Conservation (phyloP, 225 moss, liverwort and hornwort genomes). For the Straminergon stramineum region DNA sequence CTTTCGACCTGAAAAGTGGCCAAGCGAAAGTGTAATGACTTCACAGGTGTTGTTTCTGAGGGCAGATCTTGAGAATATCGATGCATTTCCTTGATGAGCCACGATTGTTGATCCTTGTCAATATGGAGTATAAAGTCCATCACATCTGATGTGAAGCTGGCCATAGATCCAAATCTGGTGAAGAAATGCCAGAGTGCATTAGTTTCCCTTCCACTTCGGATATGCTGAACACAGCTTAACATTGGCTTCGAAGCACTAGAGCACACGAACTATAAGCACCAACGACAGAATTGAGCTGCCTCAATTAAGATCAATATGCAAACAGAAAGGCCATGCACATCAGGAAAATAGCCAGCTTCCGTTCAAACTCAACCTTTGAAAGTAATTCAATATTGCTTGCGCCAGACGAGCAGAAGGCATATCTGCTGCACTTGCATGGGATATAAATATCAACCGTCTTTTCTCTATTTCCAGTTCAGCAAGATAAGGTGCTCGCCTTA, state of each 20-base stretch:
- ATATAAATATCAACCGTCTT: conserved; percentile 33
- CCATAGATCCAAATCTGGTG: conserved; percentile 85
- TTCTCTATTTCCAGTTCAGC: conserved; percentile 85
- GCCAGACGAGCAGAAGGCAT: conserved; percentile 37
- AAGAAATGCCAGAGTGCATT: not conserved
- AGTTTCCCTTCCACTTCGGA: not conserved
- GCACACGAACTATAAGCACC: not conserved
- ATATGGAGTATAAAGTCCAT: conserved; percentile 44
- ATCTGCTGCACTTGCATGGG: conserved; percentile 9
- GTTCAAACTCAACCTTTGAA: conserved; percentile 43
- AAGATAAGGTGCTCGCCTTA: conserved; percentile 74
- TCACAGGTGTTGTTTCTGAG: conserved; percentile 44
- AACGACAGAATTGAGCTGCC: not conserved
- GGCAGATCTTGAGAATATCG: conserved; percentile 32
- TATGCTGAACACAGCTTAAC: not conserved
- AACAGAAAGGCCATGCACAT: not conserved
- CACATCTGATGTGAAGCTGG: conserved; percentile 80
- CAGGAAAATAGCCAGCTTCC: not conserved
- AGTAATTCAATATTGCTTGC: conserved; percentile 56
- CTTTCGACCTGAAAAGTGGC: conserved; percentile 83
- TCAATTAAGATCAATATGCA: not conserved
- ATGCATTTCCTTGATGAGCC: conserved; percentile 55
- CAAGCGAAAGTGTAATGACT: conserved; percentile 51
- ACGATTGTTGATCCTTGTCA: conserved; percentile 30
- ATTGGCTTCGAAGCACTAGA: not conserved